Evolutionary conservation across 768 basidiomycete species (phyloP).

Genomic region (Leccinum uliginosum): DNA sequence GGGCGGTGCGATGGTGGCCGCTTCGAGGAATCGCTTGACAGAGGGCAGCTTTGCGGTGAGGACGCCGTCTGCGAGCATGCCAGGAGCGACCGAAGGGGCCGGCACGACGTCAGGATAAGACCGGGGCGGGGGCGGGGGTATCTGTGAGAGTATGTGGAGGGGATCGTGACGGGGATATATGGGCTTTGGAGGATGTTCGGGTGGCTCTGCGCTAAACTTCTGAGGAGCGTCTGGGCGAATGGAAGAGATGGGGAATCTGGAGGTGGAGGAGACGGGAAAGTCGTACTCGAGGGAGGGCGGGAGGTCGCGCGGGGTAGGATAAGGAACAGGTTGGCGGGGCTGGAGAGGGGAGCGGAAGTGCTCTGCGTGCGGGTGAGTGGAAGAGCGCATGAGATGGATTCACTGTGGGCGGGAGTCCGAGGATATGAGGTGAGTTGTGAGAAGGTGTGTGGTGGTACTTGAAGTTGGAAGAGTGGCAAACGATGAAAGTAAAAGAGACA

Average conservation of each 20-base stretch:
- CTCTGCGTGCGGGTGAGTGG: background rate
- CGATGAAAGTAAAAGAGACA: background rate
- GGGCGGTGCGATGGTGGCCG: conserved; percentile 36
- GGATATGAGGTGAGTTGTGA: background rate
- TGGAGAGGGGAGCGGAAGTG: conserved; percentile 14
- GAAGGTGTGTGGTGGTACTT: background rate
- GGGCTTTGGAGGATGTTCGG: conserved; percentile 20
- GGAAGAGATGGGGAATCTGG: conserved; percentile 36
- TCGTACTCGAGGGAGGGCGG: conserved; percentile 17
- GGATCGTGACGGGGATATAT: conserved; percentile 32
- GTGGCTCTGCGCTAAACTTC: conserved; percentile 17
- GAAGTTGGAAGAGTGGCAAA: background rate
- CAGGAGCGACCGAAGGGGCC: conserved; percentile 30
- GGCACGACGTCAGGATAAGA: conserved; percentile 18
- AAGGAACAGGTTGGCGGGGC: conserved; percentile 10
- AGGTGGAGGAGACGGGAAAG: conserved; percentile 19
- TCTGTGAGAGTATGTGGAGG: conserved; percentile 25
- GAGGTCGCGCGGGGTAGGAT: conserved; percentile 13
- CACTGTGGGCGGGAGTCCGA: background rate
- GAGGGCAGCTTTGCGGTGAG: conserved; percentile 46
- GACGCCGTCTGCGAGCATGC: conserved; percentile 35
- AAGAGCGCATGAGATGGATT: conserved; percentile 17
- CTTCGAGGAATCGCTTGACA: conserved; percentile 43
- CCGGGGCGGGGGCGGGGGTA: conserved; percentile 17
- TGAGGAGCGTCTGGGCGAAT: conserved; percentile 31